These are phyloP conservation scores for Beauveria sp. DNA, from an alignment of 2,329 filamentous ascomycete genomes.

Conservation along the genomic window DNA sequence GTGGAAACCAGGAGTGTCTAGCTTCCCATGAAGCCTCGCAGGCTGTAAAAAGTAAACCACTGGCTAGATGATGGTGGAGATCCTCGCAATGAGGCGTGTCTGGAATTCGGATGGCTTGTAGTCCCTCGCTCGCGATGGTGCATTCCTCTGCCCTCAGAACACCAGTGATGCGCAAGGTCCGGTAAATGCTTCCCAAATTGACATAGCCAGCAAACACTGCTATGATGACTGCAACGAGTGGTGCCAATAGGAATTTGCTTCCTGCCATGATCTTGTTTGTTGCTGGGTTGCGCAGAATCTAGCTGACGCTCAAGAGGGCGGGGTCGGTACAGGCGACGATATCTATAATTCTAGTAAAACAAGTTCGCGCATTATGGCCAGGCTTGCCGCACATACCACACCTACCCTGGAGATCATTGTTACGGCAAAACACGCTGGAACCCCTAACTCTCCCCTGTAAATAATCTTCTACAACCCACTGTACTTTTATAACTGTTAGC, in stretches of 20 bases:
- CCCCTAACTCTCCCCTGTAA: no score
- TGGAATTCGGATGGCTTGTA: slow-evolving; percentile 34
- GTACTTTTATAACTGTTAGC: no score
- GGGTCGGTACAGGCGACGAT: background rate
- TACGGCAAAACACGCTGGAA: no score
- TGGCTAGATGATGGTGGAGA: slow-evolving; percentile 44
- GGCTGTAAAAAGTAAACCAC: slow-evolving; percentile 45
- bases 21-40: slow-evolving; percentile 39
- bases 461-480: no score
- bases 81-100: slow-evolving; percentile 54
- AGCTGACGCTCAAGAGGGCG: background rate
- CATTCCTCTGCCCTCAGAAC: background rate
- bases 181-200: slow-evolving; percentile 1
- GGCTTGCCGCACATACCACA: no score
- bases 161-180: background rate
- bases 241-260: background rate
- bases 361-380: no score
- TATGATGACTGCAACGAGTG: background rate
- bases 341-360: no score
- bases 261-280: background rate
- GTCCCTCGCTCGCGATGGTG: slow-evolving; percentile 1
- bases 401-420: no score
- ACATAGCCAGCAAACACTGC: slow-evolving; percentile 1
- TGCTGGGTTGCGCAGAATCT: background rate
- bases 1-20: slow-evolving; percentile 46